A percentile compares a stretch with the other conserved stretches of the same genome.
These are phyloP conservation scores for Sextonia rubra DNA, from an alignment of 164 flowering plant species.

Conservation along the genomic window DNA sequence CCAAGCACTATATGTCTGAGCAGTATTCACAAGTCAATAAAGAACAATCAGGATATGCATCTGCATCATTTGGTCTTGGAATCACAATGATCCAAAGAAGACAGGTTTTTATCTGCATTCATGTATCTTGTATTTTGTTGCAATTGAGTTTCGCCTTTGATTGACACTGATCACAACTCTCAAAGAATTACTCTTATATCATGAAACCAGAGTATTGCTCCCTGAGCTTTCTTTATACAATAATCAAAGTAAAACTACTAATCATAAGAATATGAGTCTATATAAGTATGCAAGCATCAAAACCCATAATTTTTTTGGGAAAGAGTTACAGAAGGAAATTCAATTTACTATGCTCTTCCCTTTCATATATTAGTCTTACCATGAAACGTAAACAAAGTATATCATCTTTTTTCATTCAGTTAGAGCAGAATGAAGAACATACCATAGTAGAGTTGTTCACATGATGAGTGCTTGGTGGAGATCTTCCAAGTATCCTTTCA, in stretches of 20 bases:
- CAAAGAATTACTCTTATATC: too few relatives aligned
- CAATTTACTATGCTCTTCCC: neutral
- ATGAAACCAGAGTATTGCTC: neutral
- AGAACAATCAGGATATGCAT: too few relatives aligned
- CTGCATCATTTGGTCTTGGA: too few relatives aligned
- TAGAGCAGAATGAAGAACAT: slow-evolving; percentile 10
- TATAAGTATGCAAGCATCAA: neutral
- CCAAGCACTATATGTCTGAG: too few relatives aligned
- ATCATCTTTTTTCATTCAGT: neutral
- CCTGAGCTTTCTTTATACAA: neutral
- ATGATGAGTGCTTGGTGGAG: slow-evolving; percentile 67
- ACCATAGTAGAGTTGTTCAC: slow-evolving; percentile 71
- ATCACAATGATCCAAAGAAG: too few relatives aligned
- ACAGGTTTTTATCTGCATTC: too few relatives aligned
- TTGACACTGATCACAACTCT: too few relatives aligned
- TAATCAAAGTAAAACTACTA: neutral
- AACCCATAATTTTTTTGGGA: neutral
- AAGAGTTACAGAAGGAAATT: neutral
- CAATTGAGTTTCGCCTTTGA: too few relatives aligned
- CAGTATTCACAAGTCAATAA: too few relatives aligned
- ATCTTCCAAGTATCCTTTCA: slow-evolving; percentile 57
- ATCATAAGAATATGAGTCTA: neutral
- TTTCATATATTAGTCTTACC: neutral
- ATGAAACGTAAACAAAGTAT: neutral
- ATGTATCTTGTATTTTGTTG: too few relatives aligned